phyloP scores from a whole-genome alignment of 345 rosid species.

The Physaria fendleri region DNA sequence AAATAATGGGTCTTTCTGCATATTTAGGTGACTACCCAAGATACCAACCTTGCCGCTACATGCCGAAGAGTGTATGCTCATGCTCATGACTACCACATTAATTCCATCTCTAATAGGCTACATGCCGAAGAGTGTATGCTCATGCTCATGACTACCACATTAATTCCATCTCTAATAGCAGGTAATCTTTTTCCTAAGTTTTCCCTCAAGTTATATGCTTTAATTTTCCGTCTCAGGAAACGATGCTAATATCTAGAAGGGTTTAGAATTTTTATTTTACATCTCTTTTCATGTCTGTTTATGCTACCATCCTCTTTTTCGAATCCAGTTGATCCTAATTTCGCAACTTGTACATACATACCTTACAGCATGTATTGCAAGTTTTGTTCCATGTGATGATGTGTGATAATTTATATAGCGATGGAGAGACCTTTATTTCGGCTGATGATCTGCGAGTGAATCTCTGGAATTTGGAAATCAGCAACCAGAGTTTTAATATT shows the following conservation, averaged over 20 bases:
- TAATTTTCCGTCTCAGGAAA: neutral
- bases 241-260: neutral
- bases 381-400: too few species aligned
- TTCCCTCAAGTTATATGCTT: neutral
- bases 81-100: constrained; percentile 88
- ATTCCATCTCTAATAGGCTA: constrained; percentile 85
- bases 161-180: constrained; percentile 86
- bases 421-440: constrained; percentile 92
- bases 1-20: constrained; percentile 9
- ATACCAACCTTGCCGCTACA: constrained; percentile 82
- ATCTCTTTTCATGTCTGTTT: neutral
- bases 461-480: constrained; percentile 97
- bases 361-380: too few species aligned
- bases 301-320: neutral
- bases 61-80: constrained; percentile 98
- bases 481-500: constrained; percentile 92
- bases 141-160: constrained; percentile 94
- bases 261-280: neutral
- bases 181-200: constrained; percentile 35
- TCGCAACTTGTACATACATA: too few species aligned
- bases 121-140: constrained; percentile 97
- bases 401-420: too few species aligned
- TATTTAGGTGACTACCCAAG: constrained; percentile 43
- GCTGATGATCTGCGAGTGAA: constrained; percentile 97
- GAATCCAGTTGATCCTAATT: neutral